A percentile compares a stretch with the other conserved stretches of the same genome.
These are phyloP conservation scores for Parathielavia hyrcaniae DNA, from an alignment of 495 filamentous ascomycete genomes.

Conservation along the genomic window DNA sequence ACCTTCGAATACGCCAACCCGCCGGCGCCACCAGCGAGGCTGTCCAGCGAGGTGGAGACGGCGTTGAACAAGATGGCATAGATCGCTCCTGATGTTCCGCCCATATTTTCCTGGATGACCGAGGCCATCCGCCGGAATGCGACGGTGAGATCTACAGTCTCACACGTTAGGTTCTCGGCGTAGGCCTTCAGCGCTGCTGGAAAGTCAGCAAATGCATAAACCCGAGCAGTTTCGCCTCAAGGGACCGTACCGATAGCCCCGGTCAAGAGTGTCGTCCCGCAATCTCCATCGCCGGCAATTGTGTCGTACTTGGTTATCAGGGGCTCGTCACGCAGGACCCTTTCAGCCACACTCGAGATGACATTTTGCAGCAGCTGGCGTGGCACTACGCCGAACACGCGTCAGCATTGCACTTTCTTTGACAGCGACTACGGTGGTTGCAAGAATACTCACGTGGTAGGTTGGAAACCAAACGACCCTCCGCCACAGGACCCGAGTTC, in stretches of 20 bases:
- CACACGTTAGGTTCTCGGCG: neutral
- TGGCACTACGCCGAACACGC: neutral
- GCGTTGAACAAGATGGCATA: constrained; percentile 3
- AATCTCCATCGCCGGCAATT: neutral
- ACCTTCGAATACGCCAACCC: neutral
- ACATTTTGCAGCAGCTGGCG: neutral
- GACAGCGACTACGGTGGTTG: neutral
- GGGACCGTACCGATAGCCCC: neutral
- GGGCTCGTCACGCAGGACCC: neutral
- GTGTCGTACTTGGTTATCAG: neutral
- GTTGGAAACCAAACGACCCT: neutral
- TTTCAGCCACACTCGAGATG: neutral
- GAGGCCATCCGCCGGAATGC: neutral
- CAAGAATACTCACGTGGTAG: neutral
- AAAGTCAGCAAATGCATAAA: neutral
- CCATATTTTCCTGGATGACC: neutral
- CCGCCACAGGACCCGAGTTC: neutral
- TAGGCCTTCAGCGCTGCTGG: neutral
- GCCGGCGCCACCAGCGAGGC: neutral
- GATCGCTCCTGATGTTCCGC: neutral
- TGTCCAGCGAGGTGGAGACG: neutral
- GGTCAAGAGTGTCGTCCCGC: neutral
- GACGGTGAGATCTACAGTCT: neutral
- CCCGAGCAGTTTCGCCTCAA: neutral
- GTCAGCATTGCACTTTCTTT: neutral